Percentiles rank a stretch among this genome's conserved stretches.
Evolutionary conservation across 2,329 filamentous ascomycete genomes (phyloP).

Genomic region (Talaromyces sp.): DNA sequence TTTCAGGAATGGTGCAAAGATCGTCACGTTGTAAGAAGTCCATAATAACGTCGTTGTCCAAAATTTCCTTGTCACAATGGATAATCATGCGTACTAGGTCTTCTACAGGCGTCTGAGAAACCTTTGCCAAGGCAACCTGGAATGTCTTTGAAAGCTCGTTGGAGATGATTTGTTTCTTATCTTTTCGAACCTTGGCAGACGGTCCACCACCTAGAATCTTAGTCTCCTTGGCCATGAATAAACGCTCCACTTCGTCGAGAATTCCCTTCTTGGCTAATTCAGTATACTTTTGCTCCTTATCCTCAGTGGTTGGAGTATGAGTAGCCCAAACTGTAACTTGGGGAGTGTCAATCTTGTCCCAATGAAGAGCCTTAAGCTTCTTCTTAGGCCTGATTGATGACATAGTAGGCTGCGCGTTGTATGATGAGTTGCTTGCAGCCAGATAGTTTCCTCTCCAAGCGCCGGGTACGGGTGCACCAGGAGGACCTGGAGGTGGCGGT

Average conservation of each 20-base stretch:
- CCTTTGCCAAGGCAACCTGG: slow-evolving; percentile 91
- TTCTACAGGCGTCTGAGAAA: slow-evolving; percentile 76
- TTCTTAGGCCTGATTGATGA: slow-evolving; percentile 89
- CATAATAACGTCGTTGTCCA: slow-evolving; percentile 90
- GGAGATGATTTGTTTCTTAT: slow-evolving; percentile 97
- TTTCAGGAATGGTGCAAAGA: slow-evolving; percentile 86
- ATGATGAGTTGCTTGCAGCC: slow-evolving; percentile 53
- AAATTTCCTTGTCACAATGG: slow-evolving; percentile 82
- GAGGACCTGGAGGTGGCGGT: slow-evolving; percentile 49
- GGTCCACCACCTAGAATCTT: slow-evolving; percentile 70
- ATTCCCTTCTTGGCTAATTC: slow-evolving; percentile 93
- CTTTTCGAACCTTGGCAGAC: slow-evolving; percentile 67
- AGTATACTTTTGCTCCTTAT: slow-evolving; percentile 90
- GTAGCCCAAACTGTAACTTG: slow-evolving; percentile 89
- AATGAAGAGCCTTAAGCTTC: slow-evolving; percentile 98
- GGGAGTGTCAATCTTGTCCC: slow-evolving; percentile 95
- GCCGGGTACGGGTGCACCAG: slow-evolving; percentile 57
- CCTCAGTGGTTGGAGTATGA: slow-evolving; percentile 78
- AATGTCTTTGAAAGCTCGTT: slow-evolving; percentile 84
- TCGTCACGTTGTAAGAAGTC: slow-evolving; percentile 93
- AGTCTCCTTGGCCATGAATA: slow-evolving; percentile 96
- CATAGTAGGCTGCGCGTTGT: slow-evolving; percentile 59
- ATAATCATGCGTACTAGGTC: slow-evolving; percentile 90
- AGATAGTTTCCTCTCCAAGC: slow-evolving; percentile 66
- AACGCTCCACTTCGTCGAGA: slow-evolving; percentile 91